Evolutionary conservation across 208 protist genomes (phyloP), one percentile per base, ranked within the genome.

Genomic region (Acanthamoeba triangularis): DNA sequence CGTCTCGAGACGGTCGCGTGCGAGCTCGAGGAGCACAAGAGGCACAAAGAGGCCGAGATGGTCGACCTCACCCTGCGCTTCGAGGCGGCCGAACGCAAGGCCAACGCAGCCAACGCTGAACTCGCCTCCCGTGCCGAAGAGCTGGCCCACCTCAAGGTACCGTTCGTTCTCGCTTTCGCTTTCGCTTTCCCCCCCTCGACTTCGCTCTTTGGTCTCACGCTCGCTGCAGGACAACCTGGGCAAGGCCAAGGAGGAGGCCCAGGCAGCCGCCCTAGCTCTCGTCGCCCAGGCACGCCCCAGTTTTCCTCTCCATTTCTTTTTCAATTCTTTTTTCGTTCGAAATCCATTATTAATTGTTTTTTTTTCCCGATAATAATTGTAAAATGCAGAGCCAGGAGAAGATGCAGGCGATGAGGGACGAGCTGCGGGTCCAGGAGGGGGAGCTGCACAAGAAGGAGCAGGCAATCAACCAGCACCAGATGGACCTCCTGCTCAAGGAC

Each of bases 401-500:
- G 72, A 1, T 49, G 18, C 35, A 82, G 37, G 18, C 23, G 72
- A 35, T 82, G 33, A 47, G 37, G 41, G 35, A 82, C 14, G 72
- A 82, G 41, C 41, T 82, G 72, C 30, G 35, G 20, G 18, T 7
- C 14, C 20, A 49, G 35, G 37, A 82, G 41, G 72, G 52, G 6
- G 72, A 82, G 25, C 72, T 82, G 4, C 41, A 16, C 35, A 41
- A 47, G 72, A 82, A 82, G 72, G 72, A 82, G 6, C 30, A 49
- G 23, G 41, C 37, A 18, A 8, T 54, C 33, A 82, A 47, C 18
- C 72, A 52, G 23, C 72, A 49, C 35, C 8, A 52, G 72, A 28
- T 82, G 23, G 72, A 82, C 37, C 18, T 82, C 7, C n/a, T 82
- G 33, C 11, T 82, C 37, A 82, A 82, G 72, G 72, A 82, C 37